Evolutionary conservation across 805 yeast species (phyloP), one percentile per base, ranked within the genome.

Genomic region (Alloascoidea hylecoeti): DNA sequence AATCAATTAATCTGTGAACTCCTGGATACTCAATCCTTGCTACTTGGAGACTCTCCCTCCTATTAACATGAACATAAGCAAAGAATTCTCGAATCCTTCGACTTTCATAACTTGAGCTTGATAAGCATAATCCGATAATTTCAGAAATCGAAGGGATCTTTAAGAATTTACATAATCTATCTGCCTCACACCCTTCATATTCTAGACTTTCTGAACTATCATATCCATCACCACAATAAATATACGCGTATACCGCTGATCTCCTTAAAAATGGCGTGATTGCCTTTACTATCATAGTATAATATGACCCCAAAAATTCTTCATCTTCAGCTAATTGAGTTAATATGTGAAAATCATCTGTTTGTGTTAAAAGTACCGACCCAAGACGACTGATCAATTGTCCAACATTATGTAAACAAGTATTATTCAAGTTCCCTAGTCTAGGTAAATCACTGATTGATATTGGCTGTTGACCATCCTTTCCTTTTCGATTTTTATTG

Each of bases 21-120:
- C 82, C 82, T 0, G 94, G 92, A 46, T 73, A 84, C 30, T 71
- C 74, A 15, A 80, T 41, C 5, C 46, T n/a, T n/a, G n/a, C n/a
- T n/a, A n/a, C n/a, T n/a, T n/a, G n/a, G n/a, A n/a, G n/a, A n/a
- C n/a, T n/a, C n/a, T n/a, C n/a, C n/a, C n/a, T n/a, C n/a, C n/a
- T n/a, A 42, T 35, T 48, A 55, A 14, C 17, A 35, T 3, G 36
- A 15, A 9, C n/a, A n/a, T 23, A 23, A 9, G 9, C 13, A 38
- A n/a, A 35, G 28, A 16, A 27, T 18, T 4, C 47, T 33, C 13
- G 39, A n/a, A 12, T 35, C 42, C 13, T 39, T 33, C 17, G 42
- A 46, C 5, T 35, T 35, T 18, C 45, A 44, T 46, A 46, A 44
- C 13, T 46, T 36, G 6, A 37, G 14, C 3, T 41, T 37, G 18